A percentile compares a stretch with the other conserved stretches of the same genome.
Evolutionary conservation across 2,329 filamentous ascomycete species (phyloP).

Genomic region (Aspergillus intermedius): DNA sequence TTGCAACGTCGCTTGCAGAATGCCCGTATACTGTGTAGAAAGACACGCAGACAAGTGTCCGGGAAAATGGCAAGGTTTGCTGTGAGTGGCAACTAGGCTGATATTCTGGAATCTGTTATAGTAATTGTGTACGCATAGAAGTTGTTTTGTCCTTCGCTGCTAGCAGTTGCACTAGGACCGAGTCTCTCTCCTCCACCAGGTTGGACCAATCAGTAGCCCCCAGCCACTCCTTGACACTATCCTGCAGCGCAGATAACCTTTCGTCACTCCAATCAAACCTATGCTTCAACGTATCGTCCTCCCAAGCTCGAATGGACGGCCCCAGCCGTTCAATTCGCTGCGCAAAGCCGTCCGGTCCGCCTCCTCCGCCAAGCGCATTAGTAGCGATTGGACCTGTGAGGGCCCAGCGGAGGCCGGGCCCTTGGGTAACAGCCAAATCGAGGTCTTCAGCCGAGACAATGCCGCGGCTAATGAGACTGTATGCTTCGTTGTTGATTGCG

Average conservation of each 20-base stretch:
- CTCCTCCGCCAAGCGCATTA: conserved; percentile 11
- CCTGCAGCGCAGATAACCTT: neutral
- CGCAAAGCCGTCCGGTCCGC: neutral
- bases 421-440: conserved; percentile 9
- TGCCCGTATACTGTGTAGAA: neutral
- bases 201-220: neutral
- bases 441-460: conserved; percentile 16
- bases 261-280: neutral
- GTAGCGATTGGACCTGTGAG: conserved; percentile 10
- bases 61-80: too few species aligned
- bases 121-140: neutral
- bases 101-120: neutral
- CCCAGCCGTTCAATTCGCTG: neutral
- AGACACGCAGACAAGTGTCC: too few species aligned
- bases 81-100: too few species aligned
- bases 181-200: neutral
- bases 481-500: conserved; percentile 32
- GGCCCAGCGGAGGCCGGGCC: conserved; percentile 11
- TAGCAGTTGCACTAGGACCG: neutral
- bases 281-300: neutral
- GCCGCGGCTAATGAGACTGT: conserved; percentile 27
- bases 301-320: neutral
- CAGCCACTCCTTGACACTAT: neutral
- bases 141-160: neutral
- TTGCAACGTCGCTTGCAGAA: neutral